Base-by-base conservation (phyloP, 805 yeast species). In the Yamadazyma olivae region DNA sequence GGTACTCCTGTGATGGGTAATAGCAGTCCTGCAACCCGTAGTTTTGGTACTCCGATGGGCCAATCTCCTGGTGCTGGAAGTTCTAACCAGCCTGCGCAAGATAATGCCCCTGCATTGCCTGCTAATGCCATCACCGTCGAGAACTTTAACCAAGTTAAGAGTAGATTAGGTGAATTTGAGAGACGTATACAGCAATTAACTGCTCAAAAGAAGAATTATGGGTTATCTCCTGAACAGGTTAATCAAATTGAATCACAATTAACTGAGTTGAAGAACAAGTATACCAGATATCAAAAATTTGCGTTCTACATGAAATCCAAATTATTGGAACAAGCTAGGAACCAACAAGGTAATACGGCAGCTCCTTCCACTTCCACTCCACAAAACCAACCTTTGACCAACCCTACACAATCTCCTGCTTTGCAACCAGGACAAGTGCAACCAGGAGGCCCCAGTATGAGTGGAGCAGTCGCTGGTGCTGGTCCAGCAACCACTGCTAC, bases 101-200 rank as follows among this genome's bases (percentile, higher is more conserved):
- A 28, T 24, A 35, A 35, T 4, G 36, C 40, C 15, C 49, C 47
- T 3, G 23, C 38, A 5, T 32, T 47, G 6, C 44, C 45, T 10
- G 40, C 51, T 4, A 53, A 43, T 28, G 50, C 53, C 1, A 57
- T 58, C 6, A 61, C 70, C 2, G 51, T 61, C 13, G 72, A 68
- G 36, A 53, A 59, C 22, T 68, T 64, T 51, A 65, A 65, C 39
- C 67, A 61, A 33, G 65, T 79, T 14, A 64, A 71, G 43, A 61
- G 65, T 8, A 57, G 73, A 27, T 61, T 79, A 8, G 70, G 63
- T 27, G 77, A 71, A 39, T 70, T 74, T 39, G 73, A 71, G 38
- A 62, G 69, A 26, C 75, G 71, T 38, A 58, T 79, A 43, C 70
- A 69, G 12, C 61, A 68, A n/a, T 63, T 79, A 30, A 76, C 74